Conservation (phyloP, 306 rosid species). For the Crotalaria pallida region DNA sequence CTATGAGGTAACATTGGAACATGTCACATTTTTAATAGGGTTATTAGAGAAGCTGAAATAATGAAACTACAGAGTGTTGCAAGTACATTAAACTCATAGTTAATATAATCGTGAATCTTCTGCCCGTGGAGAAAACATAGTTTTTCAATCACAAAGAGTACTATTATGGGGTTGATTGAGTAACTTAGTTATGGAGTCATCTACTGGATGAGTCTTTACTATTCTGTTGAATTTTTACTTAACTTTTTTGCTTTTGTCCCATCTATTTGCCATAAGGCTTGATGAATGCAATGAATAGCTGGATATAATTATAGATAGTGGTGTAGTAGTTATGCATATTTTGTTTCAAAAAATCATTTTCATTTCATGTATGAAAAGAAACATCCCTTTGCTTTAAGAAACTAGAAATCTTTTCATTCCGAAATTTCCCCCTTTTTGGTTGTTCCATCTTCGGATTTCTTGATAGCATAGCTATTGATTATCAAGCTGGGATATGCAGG, state of each 20-base stretch:
- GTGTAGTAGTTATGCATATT: background rate
- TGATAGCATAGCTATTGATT: conserved; percentile 4
- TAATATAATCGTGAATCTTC: background rate
- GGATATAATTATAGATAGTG: background rate
- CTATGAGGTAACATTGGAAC: background rate
- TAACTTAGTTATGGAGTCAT: background rate
- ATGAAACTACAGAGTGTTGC: background rate
- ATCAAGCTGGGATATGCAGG: conserved; percentile 49
- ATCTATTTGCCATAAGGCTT: conserved; percentile 1
- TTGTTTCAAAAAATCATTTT: background rate
- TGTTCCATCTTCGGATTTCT: background rate
- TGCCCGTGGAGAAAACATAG: background rate
- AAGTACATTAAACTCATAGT: background rate
- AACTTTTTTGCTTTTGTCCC: background rate
- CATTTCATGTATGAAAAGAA: background rate
- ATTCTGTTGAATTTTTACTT: background rate
- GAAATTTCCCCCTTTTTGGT: background rate
- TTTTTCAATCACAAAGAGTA: background rate
- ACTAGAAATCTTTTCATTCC: conserved; percentile 2
- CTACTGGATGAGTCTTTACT: background rate
- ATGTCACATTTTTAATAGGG: background rate
- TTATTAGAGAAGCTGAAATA: conserved; percentile 1
- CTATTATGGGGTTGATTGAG: background rate
- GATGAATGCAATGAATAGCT: conserved; percentile 2
- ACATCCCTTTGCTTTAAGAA: background rate